These are phyloP conservation scores for Ustilago tritici DNA, from an alignment of 1,284 basidiomycete genomes.

Conservation along the genomic window DNA sequence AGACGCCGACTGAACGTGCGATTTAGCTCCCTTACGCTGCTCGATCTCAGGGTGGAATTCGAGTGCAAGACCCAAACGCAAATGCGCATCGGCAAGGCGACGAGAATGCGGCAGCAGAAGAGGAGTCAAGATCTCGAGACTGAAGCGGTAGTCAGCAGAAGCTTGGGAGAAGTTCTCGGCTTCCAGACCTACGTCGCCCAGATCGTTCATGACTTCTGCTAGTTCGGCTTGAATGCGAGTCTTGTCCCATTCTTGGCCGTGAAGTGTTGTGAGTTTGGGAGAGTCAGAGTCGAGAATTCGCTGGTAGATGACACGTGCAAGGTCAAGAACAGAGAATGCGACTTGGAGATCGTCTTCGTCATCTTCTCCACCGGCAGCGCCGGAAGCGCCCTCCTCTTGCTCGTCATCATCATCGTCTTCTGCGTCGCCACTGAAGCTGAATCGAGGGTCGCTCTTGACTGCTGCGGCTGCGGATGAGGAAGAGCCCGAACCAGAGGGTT, in stretches of 20 bases:
- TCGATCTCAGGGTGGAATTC: constrained; percentile 64
- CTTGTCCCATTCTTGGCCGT: constrained; percentile 51
- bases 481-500: constrained; percentile 17
- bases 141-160: constrained; percentile 59
- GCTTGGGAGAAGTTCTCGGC: constrained; percentile 68
- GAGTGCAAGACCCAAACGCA: constrained; percentile 66
- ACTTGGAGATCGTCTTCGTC: constrained; percentile 65
- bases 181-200: constrained; percentile 68
- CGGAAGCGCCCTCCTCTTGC: constrained; percentile 34
- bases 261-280: constrained; percentile 47
- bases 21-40: constrained; percentile 47
- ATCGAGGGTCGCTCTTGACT: constrained; percentile 50
- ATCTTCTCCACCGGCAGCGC: constrained; percentile 45
- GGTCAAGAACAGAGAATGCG: constrained; percentile 65
- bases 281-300: constrained; percentile 40
- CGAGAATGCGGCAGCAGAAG: constrained; percentile 62
- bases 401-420: constrained; percentile 62
- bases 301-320: constrained; percentile 63
- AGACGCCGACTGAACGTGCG: constrained; percentile 56
- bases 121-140: constrained; percentile 54
- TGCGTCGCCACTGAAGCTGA: constrained; percentile 63
- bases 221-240: constrained; percentile 55
- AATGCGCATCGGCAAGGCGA: constrained; percentile 65
- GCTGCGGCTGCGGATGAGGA: constrained; percentile 18
- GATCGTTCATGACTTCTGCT: constrained; percentile 66